Evolutionary conservation across 2,329 filamentous ascomycete genomes (phyloP), one percentile per base, ranked within the genome.

Genomic region (Alternaria arborescens): DNA sequence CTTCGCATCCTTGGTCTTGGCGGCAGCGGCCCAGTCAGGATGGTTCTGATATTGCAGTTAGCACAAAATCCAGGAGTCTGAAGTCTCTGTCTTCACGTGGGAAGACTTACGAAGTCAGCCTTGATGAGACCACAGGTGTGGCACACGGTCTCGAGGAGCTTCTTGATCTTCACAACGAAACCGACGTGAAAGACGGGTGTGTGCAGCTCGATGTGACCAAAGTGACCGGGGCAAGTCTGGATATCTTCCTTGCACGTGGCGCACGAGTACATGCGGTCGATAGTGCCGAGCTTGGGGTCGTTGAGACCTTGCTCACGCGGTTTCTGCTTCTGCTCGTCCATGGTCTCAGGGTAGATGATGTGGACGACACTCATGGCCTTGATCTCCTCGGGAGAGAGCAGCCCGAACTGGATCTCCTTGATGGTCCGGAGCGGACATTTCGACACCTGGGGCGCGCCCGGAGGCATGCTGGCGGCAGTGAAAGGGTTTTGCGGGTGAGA

Each of bases 141-240:
- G 87, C 96, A 99, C 80, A 99, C 94, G 72, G 94, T 95, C 86
- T 99, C 96, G 80, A 99, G 85, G 73, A 99, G 88, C 86, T 98
- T 99, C 86, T 99, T 99, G 82, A 97, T 94, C 85, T 98, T 98
- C 80, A 92, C 96, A 83, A 99, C 91, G 82, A 97, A 99, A 75
- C 95, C 88, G 72, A 89, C 87, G 73, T 99, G 95, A 80, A 91
- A 99, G 72, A 99, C 95, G 57, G 96, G 95, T 77, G 93, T 94
- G 42, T 95, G 94, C 70, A 99, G 87, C 82, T 99, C 96, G 73
- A 99, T 99, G 81, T 99, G 96, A 67, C 95, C 95, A 78, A 99
- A 99, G 79, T 99, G 95, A 62, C 95, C 95, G 61, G 95, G 94
- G 79, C 95, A 99, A 78, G 97, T 93, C 67, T 91, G 90, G 87